phyloP scores from a whole-genome alignment of 2,329 filamentous ascomycete genomes.

The Immersiporthe knoxdaviesiana region DNA sequence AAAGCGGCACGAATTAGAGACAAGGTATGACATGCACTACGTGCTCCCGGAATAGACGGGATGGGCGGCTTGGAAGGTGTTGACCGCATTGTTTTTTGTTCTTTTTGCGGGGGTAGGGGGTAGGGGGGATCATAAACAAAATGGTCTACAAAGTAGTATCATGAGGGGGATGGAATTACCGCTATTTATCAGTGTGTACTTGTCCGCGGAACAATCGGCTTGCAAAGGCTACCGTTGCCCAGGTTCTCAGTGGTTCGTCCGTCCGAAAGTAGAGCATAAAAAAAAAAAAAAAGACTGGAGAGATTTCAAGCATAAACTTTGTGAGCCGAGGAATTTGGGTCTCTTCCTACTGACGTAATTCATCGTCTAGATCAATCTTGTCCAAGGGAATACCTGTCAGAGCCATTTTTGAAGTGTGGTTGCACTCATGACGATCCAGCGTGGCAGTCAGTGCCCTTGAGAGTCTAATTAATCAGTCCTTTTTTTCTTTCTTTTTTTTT shows the following conservation, averaged over 20 bases:
- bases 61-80: neutral
- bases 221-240: neutral
- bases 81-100: neutral
- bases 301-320: neutral
- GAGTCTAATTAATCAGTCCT: too few species aligned
- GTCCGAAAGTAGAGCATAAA: neutral
- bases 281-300: neutral
- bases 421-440: neutral
- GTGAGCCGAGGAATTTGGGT: neutral
- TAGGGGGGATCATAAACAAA: too few species aligned
- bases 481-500: too few species aligned
- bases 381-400: neutral
- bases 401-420: neutral
- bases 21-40: neutral
- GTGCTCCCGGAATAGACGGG: neutral
- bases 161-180: neutral
- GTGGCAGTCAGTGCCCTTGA: neutral
- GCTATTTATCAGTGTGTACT: neutral
- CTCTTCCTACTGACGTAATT: neutral
- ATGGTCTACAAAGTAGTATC: too few species aligned
- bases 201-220: neutral
- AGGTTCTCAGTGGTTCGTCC: neutral
- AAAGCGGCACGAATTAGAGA: constrained; percentile 1
- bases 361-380: neutral
- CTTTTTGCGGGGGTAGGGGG: too few species aligned